phyloP scores from a whole-genome alignment of 257 asterid species.

The Catharanthus roseus region DNA sequence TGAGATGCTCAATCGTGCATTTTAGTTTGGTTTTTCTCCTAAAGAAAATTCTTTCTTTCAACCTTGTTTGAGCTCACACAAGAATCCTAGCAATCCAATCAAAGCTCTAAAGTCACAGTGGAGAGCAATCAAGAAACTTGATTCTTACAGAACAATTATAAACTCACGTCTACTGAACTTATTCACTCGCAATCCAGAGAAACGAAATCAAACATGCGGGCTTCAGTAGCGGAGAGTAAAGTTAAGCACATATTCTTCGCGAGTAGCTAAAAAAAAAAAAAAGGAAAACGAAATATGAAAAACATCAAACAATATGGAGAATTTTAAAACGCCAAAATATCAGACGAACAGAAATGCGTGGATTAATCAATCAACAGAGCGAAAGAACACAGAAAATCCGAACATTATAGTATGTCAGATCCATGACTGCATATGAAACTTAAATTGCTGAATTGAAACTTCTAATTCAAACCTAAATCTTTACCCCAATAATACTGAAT shows the following conservation, averaged over 20 bases:
- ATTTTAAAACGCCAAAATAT: neutral
- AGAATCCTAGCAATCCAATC: neutral
- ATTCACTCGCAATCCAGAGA: too few species aligned
- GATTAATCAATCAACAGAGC: neutral
- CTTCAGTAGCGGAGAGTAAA: too few species aligned
- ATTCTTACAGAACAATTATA: neutral
- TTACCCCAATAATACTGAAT: neutral
- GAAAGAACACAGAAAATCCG: neutral
- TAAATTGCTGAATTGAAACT: neutral
- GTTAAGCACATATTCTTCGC: too few species aligned
- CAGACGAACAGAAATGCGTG: neutral
- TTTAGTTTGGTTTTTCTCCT: neutral
- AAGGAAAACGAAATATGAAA: neutral
- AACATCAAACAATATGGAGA: neutral
- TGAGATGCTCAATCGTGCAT: neutral
- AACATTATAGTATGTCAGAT: neutral
- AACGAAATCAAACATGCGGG: too few species aligned
- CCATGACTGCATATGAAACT: neutral
- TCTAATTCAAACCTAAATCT: neutral
- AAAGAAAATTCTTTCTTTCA: neutral
- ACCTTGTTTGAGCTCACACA: neutral
- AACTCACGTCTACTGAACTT: neutral
- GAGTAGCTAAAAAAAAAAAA: too few species aligned
- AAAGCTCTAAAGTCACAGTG: neutral
- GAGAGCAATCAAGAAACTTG: neutral